Base-by-base conservation (phyloP, 768 basidiomycete genomes). In the Auriscalpium vulgare region DNA sequence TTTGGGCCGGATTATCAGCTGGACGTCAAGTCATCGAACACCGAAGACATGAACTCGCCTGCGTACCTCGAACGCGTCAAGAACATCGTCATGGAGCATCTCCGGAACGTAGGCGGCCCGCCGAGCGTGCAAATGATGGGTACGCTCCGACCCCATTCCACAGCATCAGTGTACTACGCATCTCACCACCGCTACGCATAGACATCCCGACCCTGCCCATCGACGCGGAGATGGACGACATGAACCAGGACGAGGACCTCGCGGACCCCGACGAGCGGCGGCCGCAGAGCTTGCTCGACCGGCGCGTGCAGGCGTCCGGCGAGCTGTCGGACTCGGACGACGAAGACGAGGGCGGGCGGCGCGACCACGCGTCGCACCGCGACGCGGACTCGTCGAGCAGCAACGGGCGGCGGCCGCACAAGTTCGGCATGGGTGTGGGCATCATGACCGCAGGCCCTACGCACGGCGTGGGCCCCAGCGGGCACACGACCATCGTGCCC, bases 261-360 rank as follows among this genome's bases (percentile, higher is more conserved):
- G 82, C 87, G 47, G 78, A 88, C 50, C 77, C 85, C 14, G 83
- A 99, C 65, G 81, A 81, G 10, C 81, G 95, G 50, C 79, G 89
- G 61, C 84, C 88, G 21, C 81, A 80, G 62, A 80, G 86, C 14
- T 70, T 92, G 9, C 80, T 94, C 37, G 95, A 99, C 67, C 80
- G 84, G 21, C 78, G 85, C 21, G 78, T 88, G 58, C 93, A 94
- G 67, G 82, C 80, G 5, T 92, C 95, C 43, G 88, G 87, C 19
- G 91, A 95, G 65, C 78, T 97, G 11, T 97, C 93, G 8, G 97
- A 99, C 69, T 98, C 97, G 1, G 97, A 99, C 61, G 97, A 99
- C 67, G 97, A 99, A 71, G 95, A 92, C 16, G 88, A 88, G 63
- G 94, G 91, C 47, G 90, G 85, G 1, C 79, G 94, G 54, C 77